Evolutionary conservation across 768 basidiomycete species (phyloP).

Genomic region (Mycena alexandri): DNA sequence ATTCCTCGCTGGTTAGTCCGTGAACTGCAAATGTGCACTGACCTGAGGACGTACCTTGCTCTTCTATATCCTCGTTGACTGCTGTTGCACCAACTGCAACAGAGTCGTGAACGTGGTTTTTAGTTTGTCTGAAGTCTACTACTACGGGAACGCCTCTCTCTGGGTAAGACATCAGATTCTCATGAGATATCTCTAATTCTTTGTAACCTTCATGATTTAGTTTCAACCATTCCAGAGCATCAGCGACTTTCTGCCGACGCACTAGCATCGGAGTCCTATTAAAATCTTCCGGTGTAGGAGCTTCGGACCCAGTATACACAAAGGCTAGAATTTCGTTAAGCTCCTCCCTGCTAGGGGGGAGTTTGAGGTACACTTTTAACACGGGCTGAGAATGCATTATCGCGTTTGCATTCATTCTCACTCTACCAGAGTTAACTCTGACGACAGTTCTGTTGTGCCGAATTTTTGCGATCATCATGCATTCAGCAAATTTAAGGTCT

Average conservation of each 20-base stretch:
- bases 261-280: constrained; percentile 28
- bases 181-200: constrained; percentile 24
- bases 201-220: constrained; percentile 29
- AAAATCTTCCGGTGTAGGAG: too few species aligned
- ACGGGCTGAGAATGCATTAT: constrained; percentile 46
- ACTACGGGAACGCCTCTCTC: constrained; percentile 26
- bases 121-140: constrained; percentile 23
- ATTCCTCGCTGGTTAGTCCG: constrained; percentile 46
- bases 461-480: constrained; percentile 23
- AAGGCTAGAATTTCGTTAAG: constrained; percentile 41
- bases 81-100: too few species aligned
- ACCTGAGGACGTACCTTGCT: constrained; percentile 41
- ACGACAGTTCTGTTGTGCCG: constrained; percentile 47
- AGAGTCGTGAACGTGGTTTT: constrained; percentile 18
- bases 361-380: constrained; percentile 43
- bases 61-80: too few species aligned
- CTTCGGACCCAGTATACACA: neutral
- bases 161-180: constrained; percentile 17
- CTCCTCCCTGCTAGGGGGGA: constrained; percentile 41
- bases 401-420: constrained; percentile 47
- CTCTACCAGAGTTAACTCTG: constrained; percentile 41
- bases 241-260: constrained; percentile 19
- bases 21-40: constrained; percentile 54
- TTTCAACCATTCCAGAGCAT: constrained; percentile 30
- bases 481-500: constrained; percentile 31